Evolutionary conservation across 2,329 filamentous ascomycete genomes (phyloP).

Genomic region (Fusarium clavum): DNA sequence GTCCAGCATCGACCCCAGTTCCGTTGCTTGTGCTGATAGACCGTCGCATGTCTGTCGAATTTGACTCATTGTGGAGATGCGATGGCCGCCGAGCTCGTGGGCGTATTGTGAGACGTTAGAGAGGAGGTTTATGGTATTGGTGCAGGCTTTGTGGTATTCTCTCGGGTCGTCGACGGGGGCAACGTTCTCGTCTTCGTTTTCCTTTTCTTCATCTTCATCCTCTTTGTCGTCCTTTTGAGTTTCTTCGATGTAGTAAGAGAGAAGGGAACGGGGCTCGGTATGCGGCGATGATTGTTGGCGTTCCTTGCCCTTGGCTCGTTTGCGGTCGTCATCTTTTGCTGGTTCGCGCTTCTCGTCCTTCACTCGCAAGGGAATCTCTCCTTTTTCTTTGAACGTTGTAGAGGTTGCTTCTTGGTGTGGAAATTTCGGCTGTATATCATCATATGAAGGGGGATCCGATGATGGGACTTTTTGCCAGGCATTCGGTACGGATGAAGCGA

Average conservation of each 20-base stretch:
- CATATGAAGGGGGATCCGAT: not conserved
- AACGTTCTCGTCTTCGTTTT: not conserved
- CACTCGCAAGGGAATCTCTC: not conserved
- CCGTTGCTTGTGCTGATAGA: conserved; percentile 19
- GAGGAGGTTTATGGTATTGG: not conserved
- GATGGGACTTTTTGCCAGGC: too few relatives aligned
- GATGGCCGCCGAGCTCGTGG: conserved; percentile 9
- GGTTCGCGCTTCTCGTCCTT: not conserved
- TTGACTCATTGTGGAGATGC: conserved; percentile 31
- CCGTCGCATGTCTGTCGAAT: conserved; percentile 26
- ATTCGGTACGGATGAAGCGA: too few relatives aligned
- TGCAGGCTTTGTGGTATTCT: conserved; percentile 24
- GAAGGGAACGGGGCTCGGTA: not conserved
- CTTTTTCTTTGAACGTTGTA: accelerated
- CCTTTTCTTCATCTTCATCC: too few relatives aligned
- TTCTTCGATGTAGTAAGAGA: not conserved
- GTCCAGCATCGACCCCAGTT: conserved; percentile 33
- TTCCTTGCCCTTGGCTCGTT: not conserved
- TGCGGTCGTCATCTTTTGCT: not conserved
- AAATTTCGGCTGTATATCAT: too few relatives aligned
- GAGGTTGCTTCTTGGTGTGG: not conserved
- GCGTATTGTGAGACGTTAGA: conserved; percentile 2
- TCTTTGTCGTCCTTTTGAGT: not conserved
- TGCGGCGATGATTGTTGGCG: not conserved
- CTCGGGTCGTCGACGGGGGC: not conserved